Base-by-base conservation (phyloP, 148 eudicot genomes). In the Heliosperma pusillum region DNA sequence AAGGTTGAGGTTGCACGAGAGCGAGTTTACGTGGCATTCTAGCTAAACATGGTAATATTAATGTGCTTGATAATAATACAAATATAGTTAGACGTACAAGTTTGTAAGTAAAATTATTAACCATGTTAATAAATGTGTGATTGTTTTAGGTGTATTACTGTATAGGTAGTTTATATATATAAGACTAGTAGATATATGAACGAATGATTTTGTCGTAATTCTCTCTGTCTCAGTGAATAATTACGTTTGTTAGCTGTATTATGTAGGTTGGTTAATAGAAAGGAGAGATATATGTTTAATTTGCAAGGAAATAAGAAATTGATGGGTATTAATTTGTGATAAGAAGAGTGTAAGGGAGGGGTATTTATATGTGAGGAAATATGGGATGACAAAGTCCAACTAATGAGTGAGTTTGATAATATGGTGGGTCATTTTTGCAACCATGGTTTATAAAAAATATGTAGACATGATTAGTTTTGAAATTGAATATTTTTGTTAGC, bases 1-100 rank as follows among this genome's bases (percentile, higher is more conserved):
- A 66, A 3, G 85, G 81, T 20, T 40, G 74, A 9, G 83, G 85
- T 60, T 82, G 57, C 10, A 75, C 80, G 0, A 82, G 70, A 13
- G 69, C 73, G 24, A 77, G 79, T 77, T 52, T 80, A n/a, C 77
- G 71, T 20, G 74, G 79, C 19, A 77, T 29, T 26, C 81, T 74
- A 22, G 82, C 75, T 3, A 74, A 80, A 68, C 66, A 57, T 15
- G 74, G 70, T 0, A 29, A 21, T 0, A 69, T 3, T 12, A 78
- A 7, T 50, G 55, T 13, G 33, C 26, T 50, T 27, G 47, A 74
- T 13, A 36, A 4, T 3, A 70, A 6, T 10, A 80, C 20, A 66
- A 80, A 10, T 20, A 60, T 30, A 16, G 47, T 30, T 65, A 70
- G 13, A 0, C 22, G 44, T 10, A 75, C 5, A 10, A 76, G 27